Base-by-base conservation (phyloP, 2,329 filamentous ascomycete genomes). In the Aplosporella prunicola region DNA sequence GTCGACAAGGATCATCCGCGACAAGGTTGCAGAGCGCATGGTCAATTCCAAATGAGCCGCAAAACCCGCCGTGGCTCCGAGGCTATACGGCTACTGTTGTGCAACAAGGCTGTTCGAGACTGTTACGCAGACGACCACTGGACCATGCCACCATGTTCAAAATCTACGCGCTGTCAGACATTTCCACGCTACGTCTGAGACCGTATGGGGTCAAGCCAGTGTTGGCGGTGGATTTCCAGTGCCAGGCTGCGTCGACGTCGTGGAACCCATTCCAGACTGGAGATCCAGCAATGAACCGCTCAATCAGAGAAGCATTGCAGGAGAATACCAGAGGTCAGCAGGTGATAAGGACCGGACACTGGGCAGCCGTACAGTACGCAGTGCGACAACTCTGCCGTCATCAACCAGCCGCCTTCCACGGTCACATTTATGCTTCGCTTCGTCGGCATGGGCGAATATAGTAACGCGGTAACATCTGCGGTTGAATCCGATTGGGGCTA, bases 1-100 rank as follows among this genome's bases (percentile, higher is more conserved):
- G 36, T 39, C 36, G 30, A 27, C 36, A 33, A 39, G 36, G 36
- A 23, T 24, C 36, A 32, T 39, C 18, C 33, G 30, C 36, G 33
- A 25, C 28, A 27, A 30, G 29, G 29, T 39, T 39, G 36, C 36
- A 39, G 30, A n/a, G 14, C 30, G 34, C 34, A 36, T 36, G 34
- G 30, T 24, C 22, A 32, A 39, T 39, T 39, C 36, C 36, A 39
- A 39, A 39, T 39, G 36, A 39, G 30, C 36, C 36, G 36, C 36
- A 39, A 39, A 32, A 23, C 20, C 29, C 36, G 24, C 29, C 30
- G 31, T 30, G 18, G 36, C 27, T 23, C 36, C 23, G 20, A 9
- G 16, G 22, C 24, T 20, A 27, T 9, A 27, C 30, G 24, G 14
- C 13, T 28, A 20, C 29, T 29, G 29, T 16, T 23, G 36, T 39